Base-by-base conservation (phyloP, 257 asterid species). In the Scutellaria galericulata region DNA sequence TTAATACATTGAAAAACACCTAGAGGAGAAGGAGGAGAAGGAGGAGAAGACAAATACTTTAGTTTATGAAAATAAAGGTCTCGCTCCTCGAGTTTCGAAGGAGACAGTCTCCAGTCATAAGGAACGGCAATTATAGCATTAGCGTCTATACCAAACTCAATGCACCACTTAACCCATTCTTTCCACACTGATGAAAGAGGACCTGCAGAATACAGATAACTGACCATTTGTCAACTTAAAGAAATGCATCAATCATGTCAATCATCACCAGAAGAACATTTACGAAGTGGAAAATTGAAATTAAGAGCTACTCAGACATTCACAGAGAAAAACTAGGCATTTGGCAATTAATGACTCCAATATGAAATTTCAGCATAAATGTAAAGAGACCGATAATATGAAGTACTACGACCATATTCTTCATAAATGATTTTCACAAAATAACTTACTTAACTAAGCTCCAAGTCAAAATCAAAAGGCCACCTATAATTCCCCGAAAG, bases 81-180 rank as follows among this genome's bases (percentile, higher is more conserved):
- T 68, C 99, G 89, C 82, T 91, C 99, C 81, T 94, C 99, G 66
- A 94, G 99, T 79, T 94, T 94, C 50, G 97, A 83, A 56, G 99
- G 99, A 51, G 97, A 51, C 83, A 94, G 68, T 81, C 99, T 91
- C 99, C 99, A 94, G 87, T 94, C 99, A 76, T 91, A 94, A 54
- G 99, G 99, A 76, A 72, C 99, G 0, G 99, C 99, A 66, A 94
- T 75, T 74, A 94, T 94, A 61, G 99, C 96, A 83, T 94, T 91
- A 77, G 99, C 89, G 83, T 94, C 99, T 71, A 94, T 86, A 44
- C 99, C 99, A 80, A 94, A 94, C 86, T 94, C 97, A 84, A 94
- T 91, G 89, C 99, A 94, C 99, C 99, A 94, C 81, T 91, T 94
- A 76, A 94, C 85, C 97, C 99, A 94, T 59, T 94, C 99, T 83